Evolutionary conservation across 257 asterid genomes (phyloP).

Genomic region (Solanum ahanhuiri): DNA sequence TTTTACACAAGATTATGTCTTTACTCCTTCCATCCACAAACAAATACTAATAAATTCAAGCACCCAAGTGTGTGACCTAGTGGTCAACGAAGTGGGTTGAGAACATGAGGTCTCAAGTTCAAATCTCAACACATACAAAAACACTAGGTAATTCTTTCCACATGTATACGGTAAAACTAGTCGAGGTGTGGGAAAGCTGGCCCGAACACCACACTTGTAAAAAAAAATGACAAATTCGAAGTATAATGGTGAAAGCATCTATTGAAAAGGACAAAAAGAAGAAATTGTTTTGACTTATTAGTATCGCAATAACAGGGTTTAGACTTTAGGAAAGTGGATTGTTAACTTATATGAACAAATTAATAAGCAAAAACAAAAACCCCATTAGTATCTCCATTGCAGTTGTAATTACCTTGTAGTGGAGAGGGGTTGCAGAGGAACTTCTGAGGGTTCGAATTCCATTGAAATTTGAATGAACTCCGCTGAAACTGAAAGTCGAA

Average conservation of each 20-base stretch:
- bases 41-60: neutral
- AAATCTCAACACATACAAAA: neutral
- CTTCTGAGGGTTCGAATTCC: neutral
- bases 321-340: neutral
- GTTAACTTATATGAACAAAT: neutral
- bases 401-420: neutral
- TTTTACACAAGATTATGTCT: neutral
- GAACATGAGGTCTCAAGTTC: neutral
- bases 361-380: too few species aligned
- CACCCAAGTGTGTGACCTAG: neutral
- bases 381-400: neutral
- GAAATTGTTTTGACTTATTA: too few species aligned
- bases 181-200: neutral
- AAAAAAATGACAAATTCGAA: neutral
- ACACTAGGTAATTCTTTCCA: neutral
- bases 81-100: neutral
- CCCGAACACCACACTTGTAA: neutral
- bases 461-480: neutral
- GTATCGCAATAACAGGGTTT: neutral
- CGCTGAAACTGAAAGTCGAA: neutral
- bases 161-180: too few species aligned
- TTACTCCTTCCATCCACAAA: neutral
- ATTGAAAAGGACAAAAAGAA: neutral
- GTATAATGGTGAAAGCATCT: neutral
- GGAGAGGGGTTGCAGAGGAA: neutral